These are phyloP conservation scores for Xylaria sp. DNA, from an alignment of 2,329 filamentous ascomycete genomes.

Conservation along the genomic window DNA sequence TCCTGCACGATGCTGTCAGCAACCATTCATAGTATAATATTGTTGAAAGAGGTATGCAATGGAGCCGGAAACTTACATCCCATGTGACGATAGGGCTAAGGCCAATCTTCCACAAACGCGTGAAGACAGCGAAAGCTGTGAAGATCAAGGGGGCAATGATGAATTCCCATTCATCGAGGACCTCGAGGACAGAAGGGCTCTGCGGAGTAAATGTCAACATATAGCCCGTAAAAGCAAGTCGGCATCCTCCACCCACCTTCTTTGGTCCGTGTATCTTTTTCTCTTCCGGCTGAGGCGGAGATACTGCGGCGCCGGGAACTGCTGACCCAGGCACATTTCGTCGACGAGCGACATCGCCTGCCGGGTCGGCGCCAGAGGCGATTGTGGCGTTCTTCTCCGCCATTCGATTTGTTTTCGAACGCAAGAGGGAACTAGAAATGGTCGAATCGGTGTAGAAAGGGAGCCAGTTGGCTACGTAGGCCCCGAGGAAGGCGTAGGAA, in stretches of 20 bases:
- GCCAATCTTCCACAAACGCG: slow-evolving; percentile 75
- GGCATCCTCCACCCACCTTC: slow-evolving; percentile 58
- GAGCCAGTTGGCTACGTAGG: slow-evolving; percentile 5
- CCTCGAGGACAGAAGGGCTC: slow-evolving; percentile 67
- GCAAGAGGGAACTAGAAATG: slow-evolving; percentile 7
- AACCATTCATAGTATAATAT: slow-evolving; percentile 5
- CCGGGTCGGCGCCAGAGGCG: slow-evolving; percentile 68
- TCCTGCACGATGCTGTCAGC: slow-evolving; percentile 51
- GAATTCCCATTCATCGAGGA: slow-evolving; percentile 72
- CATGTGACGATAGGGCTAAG: slow-evolving; percentile 73
- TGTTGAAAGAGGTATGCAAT: not conserved
- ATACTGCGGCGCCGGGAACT: slow-evolving; percentile 49
- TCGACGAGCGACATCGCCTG: slow-evolving; percentile 65
- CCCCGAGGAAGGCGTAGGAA: slow-evolving; percentile 11
- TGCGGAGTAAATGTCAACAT: slow-evolving; percentile 42
- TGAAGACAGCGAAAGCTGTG: slow-evolving; percentile 71
- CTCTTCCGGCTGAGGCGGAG: slow-evolving; percentile 62
- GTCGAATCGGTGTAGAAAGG: not conserved
- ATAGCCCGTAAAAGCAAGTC: slow-evolving; percentile 1
- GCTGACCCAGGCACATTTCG: slow-evolving; percentile 62
- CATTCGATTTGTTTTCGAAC: slow-evolving; percentile 53
- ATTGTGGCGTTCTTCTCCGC: slow-evolving; percentile 64
- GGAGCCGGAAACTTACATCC: slow-evolving; percentile 56
- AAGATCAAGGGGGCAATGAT: slow-evolving; percentile 70
- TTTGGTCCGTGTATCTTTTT: slow-evolving; percentile 66